Evolutionary conservation across 768 basidiomycete genomes (phyloP).

Genomic region (Suillus weaverae): DNA sequence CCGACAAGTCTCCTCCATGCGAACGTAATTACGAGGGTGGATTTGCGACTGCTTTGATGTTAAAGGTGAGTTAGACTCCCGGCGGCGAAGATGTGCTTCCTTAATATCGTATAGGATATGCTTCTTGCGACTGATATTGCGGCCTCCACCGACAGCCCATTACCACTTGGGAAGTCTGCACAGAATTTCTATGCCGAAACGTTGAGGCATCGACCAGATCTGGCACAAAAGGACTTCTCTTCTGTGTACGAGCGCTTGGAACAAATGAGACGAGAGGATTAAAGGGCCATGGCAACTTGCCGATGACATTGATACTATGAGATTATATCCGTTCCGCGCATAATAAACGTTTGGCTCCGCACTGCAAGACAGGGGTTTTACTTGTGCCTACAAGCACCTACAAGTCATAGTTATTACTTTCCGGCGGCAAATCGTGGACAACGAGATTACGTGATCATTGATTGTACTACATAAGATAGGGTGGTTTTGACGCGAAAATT

Average conservation of each 20-base stretch:
- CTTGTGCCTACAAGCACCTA: background rate
- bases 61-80: constrained; percentile 54
- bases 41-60: constrained; percentile 80
- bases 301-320: background rate
- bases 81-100: constrained; percentile 10
- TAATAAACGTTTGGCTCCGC: background rate
- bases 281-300: constrained; percentile 3
- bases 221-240: constrained; percentile 77
- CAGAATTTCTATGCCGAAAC: constrained; percentile 60
- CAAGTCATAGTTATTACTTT: background rate
- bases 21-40: constrained; percentile 84
- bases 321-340: background rate
- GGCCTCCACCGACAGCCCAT: constrained; percentile 42
- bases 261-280: constrained; percentile 11
- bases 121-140: constrained; percentile 73
- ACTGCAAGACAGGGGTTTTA: background rate
- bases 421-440: background rate
- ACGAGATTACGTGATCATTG: background rate
- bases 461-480: background rate
- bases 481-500: background rate
- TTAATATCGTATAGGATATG: constrained; percentile 62
- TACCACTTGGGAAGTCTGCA: constrained; percentile 70
- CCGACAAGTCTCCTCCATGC: constrained; percentile 75
- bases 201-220: constrained; percentile 53
- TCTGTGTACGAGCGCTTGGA: constrained; percentile 70